Evolutionary conservation across 2,329 filamentous ascomycete species (phyloP).

Genomic region (Cadophora malorum): DNA sequence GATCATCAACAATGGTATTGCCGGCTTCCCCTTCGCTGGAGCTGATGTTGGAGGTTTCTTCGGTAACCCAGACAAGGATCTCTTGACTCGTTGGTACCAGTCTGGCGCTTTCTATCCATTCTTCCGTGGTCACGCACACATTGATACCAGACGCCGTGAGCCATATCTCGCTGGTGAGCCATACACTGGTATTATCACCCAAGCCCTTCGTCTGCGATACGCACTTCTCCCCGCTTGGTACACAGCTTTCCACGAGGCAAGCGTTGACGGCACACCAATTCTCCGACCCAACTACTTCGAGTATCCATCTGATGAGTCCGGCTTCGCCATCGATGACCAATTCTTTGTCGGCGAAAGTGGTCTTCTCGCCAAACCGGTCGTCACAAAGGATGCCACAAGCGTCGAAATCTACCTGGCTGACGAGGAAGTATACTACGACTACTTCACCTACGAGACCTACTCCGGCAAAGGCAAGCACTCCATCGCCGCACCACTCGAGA

Average conservation of each 20-base stretch:
- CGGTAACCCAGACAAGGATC: conserved; percentile 91
- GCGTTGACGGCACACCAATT: conserved; percentile 82
- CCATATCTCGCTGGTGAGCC: conserved; percentile 88
- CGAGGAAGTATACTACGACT: conserved; percentile 90
- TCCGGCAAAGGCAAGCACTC: conserved; percentile 72
- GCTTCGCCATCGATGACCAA: conserved; percentile 92
- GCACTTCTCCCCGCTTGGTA: conserved; percentile 93
- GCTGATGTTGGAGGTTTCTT: conserved; percentile 99
- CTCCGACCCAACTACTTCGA: conserved; percentile 92
- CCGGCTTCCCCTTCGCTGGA: conserved; percentile 91
- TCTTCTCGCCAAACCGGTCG: conserved; percentile 90
- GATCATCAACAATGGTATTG: conserved; percentile 90
- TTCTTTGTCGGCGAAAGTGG: conserved; percentile 90
- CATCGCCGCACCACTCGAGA: conserved; percentile 80
- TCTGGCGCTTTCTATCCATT: conserved; percentile 97
- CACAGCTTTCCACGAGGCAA: conserved; percentile 92
- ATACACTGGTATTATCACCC: conserved; percentile 83
- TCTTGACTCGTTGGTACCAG: conserved; percentile 95
- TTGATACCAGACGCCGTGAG: conserved; percentile 92
- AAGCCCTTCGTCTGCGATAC: conserved; percentile 88
- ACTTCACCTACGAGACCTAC: conserved; percentile 84
- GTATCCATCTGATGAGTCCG: conserved; percentile 82
- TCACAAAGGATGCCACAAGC: conserved; percentile 74
- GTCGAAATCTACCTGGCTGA: conserved; percentile 89
- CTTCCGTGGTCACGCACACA: conserved; percentile 96